Percentiles rank a stretch among this genome's conserved stretches.
phyloP scores from a whole-genome alignment of 2,329 filamentous ascomycete genomes.

The Colletotrichum liaoningense region DNA sequence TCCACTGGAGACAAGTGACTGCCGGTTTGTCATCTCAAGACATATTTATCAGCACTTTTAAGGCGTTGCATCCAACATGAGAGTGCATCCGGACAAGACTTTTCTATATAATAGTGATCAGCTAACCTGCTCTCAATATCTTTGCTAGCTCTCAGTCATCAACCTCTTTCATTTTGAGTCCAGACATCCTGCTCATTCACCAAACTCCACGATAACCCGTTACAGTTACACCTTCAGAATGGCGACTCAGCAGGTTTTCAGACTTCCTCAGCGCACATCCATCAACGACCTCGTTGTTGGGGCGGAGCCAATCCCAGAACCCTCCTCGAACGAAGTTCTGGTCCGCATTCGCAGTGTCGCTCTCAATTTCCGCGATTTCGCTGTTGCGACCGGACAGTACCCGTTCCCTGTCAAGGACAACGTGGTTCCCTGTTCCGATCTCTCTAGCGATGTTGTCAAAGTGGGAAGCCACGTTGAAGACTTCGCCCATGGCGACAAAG shows the following conservation, averaged over 20 bases:
- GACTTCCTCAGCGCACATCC: slow-evolving; percentile 28
- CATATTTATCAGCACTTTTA: too few relatives aligned
- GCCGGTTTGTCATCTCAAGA: too few relatives aligned
- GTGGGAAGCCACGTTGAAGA: slow-evolving; percentile 41
- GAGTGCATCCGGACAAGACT: too few relatives aligned
- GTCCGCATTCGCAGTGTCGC: slow-evolving; percentile 44
- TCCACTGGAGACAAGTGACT: too few relatives aligned
- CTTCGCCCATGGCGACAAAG: slow-evolving; percentile 46
- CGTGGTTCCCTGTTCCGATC: slow-evolving; percentile 50
- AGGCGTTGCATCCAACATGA: too few relatives aligned
- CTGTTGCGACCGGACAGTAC: slow-evolving; percentile 44
- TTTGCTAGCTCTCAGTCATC: too few relatives aligned
- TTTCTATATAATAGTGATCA: too few relatives aligned
- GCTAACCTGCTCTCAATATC: too few relatives aligned
- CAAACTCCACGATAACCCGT: too few relatives aligned
- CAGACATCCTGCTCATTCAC: too few relatives aligned
- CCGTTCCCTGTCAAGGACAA: slow-evolving; percentile 45
- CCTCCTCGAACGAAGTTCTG: slow-evolving; percentile 43
- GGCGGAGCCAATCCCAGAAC: slow-evolving; percentile 41
- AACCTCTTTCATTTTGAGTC: too few relatives aligned
- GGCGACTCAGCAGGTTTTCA: slow-evolving; percentile 17
- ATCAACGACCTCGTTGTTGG: slow-evolving; percentile 39
- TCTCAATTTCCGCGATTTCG: slow-evolving; percentile 49
- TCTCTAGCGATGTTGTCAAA: slow-evolving; percentile 47
- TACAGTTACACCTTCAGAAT: background rate